Evolutionary conservation across 345 rosid species (phyloP).

Genomic region (Boechera retrofracta): DNA sequence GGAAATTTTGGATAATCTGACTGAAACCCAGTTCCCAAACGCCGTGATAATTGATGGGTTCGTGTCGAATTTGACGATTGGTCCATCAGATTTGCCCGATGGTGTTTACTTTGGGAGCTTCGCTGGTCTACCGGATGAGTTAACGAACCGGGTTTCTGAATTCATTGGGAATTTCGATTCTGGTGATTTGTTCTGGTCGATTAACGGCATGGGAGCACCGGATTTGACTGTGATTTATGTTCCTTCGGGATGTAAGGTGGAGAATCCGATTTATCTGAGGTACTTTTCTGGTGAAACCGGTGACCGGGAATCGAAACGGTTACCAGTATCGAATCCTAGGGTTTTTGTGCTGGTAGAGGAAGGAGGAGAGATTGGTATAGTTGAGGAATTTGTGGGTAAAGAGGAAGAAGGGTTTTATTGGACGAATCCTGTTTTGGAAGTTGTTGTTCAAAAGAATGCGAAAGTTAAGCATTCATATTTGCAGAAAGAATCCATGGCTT

Average conservation of each 20-base stretch:
- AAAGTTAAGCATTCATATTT: constrained; percentile 79
- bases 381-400: constrained; percentile 72
- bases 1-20: constrained; percentile 34
- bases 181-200: constrained; percentile 90
- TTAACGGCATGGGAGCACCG: constrained; percentile 89
- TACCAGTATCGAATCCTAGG: constrained; percentile 90
- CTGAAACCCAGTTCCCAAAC: constrained; percentile 53
- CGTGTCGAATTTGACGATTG: constrained; percentile 55
- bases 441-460: constrained; percentile 63
- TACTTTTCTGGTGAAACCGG: constrained; percentile 72
- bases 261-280: constrained; percentile 68
- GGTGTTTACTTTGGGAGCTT: constrained; percentile 84
- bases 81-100: constrained; percentile 62
- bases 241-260: constrained; percentile 75
- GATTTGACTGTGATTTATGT: constrained; percentile 85
- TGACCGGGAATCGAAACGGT: constrained; percentile 56
- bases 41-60: constrained; percentile 74
- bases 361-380: constrained; percentile 77
- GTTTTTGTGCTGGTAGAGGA: constrained; percentile 79
- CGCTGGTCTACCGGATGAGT: constrained; percentile 49
- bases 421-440: constrained; percentile 83
- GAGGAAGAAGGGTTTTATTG: constrained; percentile 68
- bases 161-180: constrained; percentile 60
- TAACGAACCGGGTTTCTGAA: constrained; percentile 55
- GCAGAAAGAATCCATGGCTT: constrained; percentile 73